Evolutionary conservation across 176 grass and related monocot genomes (phyloP).

Genomic region (Raddia guianensis): DNA sequence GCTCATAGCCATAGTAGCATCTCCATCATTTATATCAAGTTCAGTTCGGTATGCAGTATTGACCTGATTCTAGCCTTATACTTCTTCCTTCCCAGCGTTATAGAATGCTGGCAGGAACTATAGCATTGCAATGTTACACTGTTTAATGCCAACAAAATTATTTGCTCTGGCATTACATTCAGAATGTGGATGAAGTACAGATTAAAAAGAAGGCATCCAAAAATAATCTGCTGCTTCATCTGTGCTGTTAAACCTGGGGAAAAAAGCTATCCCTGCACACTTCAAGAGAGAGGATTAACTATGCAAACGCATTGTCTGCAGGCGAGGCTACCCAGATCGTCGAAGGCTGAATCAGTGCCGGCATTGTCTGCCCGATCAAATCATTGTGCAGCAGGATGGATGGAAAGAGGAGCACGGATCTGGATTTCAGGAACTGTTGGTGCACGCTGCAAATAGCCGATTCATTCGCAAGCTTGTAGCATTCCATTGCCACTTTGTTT

Average conservation of each 20-base stretch:
- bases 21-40: not conserved
- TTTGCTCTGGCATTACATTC: not conserved
- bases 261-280: not conserved
- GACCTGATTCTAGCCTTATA: not conserved
- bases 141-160: not conserved
- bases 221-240: not conserved
- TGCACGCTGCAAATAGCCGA: not conserved
- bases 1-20: not conserved
- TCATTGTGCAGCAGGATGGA: not conserved
- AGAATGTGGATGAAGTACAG: not conserved
- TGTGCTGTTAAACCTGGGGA: not conserved
- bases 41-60: no score
- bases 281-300: not conserved
- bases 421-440: not conserved
- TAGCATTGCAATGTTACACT: not conserved
- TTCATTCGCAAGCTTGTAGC: not conserved
- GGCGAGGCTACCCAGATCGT: slow-evolving; percentile 42
- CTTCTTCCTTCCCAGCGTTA: not conserved
- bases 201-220: not conserved
- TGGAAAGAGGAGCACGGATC: not conserved
- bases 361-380: not conserved
- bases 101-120: not conserved
- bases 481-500: not conserved
- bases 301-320: slow-evolving; percentile 6
- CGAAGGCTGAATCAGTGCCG: slow-evolving; percentile 27